Percentiles rank a stretch among this genome's conserved stretches.
phyloP scores from a whole-genome alignment of 2,329 filamentous ascomycete genomes.

The Paecilomyces dactylethromorphus region DNA sequence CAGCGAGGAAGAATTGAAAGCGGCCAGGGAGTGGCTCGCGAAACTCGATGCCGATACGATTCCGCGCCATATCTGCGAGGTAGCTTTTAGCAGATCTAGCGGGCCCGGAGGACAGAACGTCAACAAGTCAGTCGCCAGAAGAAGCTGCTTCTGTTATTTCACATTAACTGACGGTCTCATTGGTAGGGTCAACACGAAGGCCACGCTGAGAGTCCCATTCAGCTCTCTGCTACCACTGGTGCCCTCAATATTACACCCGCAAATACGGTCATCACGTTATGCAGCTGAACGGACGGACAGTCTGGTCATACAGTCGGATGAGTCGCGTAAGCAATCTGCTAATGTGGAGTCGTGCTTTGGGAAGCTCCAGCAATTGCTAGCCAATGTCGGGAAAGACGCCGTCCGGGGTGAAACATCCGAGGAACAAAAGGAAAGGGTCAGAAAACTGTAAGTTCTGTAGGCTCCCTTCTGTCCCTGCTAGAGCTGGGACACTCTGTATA shows the following conservation, averaged over 20 bases:
- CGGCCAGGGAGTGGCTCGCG: constrained; percentile 52
- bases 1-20: constrained; percentile 26
- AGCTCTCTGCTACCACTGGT: constrained; percentile 47
- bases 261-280: constrained; percentile 50
- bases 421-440: constrained; percentile 50
- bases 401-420: constrained; percentile 57
- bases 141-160: not conserved
- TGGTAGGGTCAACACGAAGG: constrained; percentile 59
- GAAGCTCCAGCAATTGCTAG: constrained; percentile 51
- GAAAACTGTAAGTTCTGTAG: constrained; percentile 41
- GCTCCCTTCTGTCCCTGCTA: not conserved
- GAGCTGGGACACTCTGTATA: no score
- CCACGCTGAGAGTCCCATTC: constrained; percentile 53
- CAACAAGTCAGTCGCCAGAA: constrained; percentile 50
- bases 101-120: constrained; percentile 63
- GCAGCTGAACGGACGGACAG: constrained; percentile 46
- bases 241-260: constrained; percentile 47
- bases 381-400: constrained; percentile 42
- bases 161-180: not conserved
- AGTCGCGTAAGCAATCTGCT: constrained; percentile 54
- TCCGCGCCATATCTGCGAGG: constrained; percentile 49
- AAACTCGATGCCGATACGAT: constrained; percentile 48
- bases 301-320: constrained; percentile 58
- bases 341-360: constrained; percentile 55
- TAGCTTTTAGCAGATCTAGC: constrained; percentile 58